A percentile compares a stretch with the other conserved stretches of the same genome.
These are phyloP conservation scores for Dactylellina leptospora DNA, from an alignment of 2,329 filamentous ascomycete genomes.

Conservation along the genomic window DNA sequence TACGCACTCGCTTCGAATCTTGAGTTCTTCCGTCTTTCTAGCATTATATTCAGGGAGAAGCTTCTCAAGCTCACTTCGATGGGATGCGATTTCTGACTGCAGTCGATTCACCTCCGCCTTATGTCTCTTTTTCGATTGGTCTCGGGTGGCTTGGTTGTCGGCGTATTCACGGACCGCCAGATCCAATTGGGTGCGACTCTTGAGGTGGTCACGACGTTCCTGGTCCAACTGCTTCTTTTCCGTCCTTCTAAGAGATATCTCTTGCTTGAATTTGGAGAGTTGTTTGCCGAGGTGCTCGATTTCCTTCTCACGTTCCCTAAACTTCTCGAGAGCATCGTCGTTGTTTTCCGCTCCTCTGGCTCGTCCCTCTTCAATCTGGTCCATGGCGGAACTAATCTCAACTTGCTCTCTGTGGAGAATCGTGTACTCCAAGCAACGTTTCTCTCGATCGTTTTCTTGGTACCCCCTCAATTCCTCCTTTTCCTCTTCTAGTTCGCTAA, in stretches of 20 bases:
- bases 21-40: conserved; percentile 76
- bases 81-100: conserved; percentile 75
- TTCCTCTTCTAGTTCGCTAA: conserved; percentile 91
- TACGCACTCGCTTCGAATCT: conserved; percentile 69
- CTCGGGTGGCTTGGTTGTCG: conserved; percentile 81
- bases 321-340: conserved; percentile 79
- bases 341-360: conserved; percentile 84
- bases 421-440: conserved; percentile 90
- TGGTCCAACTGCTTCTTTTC: conserved; percentile 89
- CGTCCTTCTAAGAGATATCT: conserved; percentile 82
- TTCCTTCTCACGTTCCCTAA: conserved; percentile 79
- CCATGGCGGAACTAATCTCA: conserved; percentile 77
- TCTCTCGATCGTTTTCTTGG: conserved; percentile 92
- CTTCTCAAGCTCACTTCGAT: conserved; percentile 77
- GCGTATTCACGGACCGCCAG: conserved; percentile 81
- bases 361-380: conserved; percentile 81
- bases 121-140: conserved; percentile 76
- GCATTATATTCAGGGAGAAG: conserved; percentile 80
- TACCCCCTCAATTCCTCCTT: conserved; percentile 94
- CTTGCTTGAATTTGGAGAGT: conserved; percentile 80
- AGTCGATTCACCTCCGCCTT: conserved; percentile 77
- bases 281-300: conserved; percentile 77
- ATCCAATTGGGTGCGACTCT: conserved; percentile 83
- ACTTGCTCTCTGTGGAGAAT: conserved; percentile 90
- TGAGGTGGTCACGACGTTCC: conserved; percentile 83